Percentiles rank a stretch among this genome's conserved stretches.
phyloP scores from a whole-genome alignment of 441 rosid genomes.

The Kokia cookei region DNA sequence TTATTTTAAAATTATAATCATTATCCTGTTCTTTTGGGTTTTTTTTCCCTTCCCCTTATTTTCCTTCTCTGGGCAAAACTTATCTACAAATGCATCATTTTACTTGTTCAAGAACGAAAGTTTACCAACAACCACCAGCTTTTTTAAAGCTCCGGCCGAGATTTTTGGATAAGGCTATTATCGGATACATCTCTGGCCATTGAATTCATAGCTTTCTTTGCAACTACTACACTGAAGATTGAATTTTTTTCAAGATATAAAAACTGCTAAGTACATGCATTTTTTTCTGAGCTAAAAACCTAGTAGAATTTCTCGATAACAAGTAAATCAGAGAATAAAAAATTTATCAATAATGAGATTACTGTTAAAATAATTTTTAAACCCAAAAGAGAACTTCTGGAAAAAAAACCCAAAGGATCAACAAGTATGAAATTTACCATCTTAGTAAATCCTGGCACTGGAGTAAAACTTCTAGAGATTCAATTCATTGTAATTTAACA shows the following conservation, averaged over 20 bases:
- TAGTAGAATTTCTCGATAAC: conserved; percentile 82
- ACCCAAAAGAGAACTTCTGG: too few relatives aligned
- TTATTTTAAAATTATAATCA: too few relatives aligned
- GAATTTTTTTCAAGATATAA: neutral
- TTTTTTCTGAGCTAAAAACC: conserved; percentile 44
- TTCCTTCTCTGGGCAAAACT: too few relatives aligned
- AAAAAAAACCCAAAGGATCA: conserved; percentile 40
- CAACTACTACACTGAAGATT: neutral
- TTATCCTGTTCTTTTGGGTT: too few relatives aligned
- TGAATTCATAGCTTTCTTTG: neutral
- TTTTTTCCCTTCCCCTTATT: too few relatives aligned
- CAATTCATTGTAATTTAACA: conserved; percentile 55
- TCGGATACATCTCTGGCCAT: neutral
- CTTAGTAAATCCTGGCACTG: conserved; percentile 62
- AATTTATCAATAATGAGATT: too few relatives aligned
- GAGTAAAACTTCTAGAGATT: conserved; percentile 61
- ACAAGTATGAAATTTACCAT: conserved; percentile 63
- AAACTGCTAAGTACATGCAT: conserved; percentile 2
- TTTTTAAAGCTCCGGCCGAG: conserved; percentile 53
- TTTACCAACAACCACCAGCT: conserved; percentile 43
- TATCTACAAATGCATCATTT: too few relatives aligned
- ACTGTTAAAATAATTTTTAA: too few relatives aligned
- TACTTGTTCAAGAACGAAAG: conserved; percentile 16
- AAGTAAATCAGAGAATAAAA: conserved; percentile 52
- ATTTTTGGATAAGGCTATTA: conserved; percentile 31